These are phyloP conservation scores for Durusdinium trenchii DNA, from an alignment of 73 alveolate species.

Conservation along the genomic window DNA sequence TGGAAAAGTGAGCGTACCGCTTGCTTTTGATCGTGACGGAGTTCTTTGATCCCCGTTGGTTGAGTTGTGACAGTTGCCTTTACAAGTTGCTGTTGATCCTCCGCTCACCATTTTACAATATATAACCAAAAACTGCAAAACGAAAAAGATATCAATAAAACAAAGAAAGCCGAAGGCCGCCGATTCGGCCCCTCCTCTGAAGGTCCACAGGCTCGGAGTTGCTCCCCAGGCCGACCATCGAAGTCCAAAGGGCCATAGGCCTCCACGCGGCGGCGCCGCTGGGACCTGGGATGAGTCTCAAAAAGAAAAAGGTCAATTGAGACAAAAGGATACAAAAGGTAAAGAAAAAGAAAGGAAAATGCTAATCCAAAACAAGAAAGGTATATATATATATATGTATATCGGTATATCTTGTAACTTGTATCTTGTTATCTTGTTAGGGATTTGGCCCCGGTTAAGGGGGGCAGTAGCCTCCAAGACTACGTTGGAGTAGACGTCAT, in stretches of 20 bases:
- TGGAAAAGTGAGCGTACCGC: no score
- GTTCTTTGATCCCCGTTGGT: no score
- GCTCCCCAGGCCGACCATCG: slow-evolving; percentile 60
- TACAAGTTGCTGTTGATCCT: no score
- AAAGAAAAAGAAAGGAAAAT: background rate
- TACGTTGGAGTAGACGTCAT: no score
- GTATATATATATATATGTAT: no score
- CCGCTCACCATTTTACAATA: background rate
- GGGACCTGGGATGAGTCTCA: slow-evolving; percentile 22
- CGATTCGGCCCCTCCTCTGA: slow-evolving; percentile 34
- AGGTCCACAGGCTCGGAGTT: slow-evolving; percentile 27
- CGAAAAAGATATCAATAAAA: background rate
- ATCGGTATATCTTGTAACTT: no score
- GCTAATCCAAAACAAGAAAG: no score
- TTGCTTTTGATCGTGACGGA: no score
- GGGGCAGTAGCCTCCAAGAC: no score
- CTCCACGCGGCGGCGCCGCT: slow-evolving; percentile 78
- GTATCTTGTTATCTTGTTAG: no score
- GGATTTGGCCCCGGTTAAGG: no score
- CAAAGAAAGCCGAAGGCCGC: background rate
- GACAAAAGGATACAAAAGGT: background rate
- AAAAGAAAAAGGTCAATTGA: background rate
- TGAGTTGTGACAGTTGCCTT: no score
- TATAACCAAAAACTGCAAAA: background rate
- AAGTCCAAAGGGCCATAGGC: slow-evolving; percentile 85